Conservation (phyloP, 495 filamentous ascomycete genomes). For the Penicillium desertorum region DNA sequence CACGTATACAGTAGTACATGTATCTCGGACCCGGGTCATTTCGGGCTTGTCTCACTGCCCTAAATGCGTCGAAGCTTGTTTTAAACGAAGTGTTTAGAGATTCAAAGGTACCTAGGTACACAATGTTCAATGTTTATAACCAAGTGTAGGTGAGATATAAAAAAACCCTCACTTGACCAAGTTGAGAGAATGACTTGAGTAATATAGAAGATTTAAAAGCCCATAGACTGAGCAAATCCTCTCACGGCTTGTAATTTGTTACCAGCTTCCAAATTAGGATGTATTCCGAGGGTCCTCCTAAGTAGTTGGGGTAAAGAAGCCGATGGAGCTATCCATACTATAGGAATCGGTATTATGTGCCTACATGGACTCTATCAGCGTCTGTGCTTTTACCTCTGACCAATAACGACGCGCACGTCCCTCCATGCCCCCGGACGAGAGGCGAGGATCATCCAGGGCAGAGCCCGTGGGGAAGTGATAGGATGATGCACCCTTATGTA, state of each 20-base stretch:
- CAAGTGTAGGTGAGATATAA: background rate
- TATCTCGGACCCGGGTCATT: background rate
- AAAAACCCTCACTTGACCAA: background rate
- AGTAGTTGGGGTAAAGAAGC: background rate
- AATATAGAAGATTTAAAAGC: background rate
- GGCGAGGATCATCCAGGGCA: conserved; percentile 21
- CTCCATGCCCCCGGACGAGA: conserved; percentile 45
- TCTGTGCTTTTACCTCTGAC: background rate
- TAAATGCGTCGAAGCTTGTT: background rate
- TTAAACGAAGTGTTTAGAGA: background rate
- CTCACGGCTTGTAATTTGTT: background rate
- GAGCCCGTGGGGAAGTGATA: conserved; percentile 8
- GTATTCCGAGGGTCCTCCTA: background rate
- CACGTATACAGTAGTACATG: background rate
- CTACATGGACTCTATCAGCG: background rate
- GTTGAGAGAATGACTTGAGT: background rate
- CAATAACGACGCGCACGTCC: conserved; percentile 41
- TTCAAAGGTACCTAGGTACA: background rate
- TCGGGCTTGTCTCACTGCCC: background rate
- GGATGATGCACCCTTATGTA: background rate
- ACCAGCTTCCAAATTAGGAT: background rate
- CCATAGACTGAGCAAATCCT: background rate
- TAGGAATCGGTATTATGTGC: background rate
- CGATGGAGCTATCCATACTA: background rate
- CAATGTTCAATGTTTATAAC: background rate